phyloP scores from a whole-genome alignment of 73 alveolate species.

The Strombidium stylifer region DNA sequence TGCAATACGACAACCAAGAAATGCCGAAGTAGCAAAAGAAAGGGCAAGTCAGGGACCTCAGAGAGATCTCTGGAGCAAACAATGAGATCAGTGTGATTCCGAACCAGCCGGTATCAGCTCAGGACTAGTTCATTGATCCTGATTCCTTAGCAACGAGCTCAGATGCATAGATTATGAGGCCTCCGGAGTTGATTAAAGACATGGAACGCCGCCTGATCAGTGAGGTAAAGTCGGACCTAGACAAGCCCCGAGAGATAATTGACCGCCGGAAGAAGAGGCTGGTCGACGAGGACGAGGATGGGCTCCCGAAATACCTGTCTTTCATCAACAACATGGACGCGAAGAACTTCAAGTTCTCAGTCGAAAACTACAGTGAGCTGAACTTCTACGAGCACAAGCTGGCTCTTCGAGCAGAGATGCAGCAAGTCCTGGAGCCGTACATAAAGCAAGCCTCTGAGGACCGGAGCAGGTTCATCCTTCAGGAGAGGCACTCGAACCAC shows the following conservation, averaged over 20 bases:
- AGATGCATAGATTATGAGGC: too few species aligned
- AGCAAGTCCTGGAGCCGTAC: constrained; percentile 27
- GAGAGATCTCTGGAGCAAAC: too few species aligned
- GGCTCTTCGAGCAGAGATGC: constrained; percentile 7
- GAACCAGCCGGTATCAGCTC: too few species aligned
- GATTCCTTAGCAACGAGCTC: too few species aligned
- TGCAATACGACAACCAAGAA: too few species aligned
- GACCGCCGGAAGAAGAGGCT: constrained; percentile 10
- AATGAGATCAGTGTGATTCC: too few species aligned
- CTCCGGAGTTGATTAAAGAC: neutral
- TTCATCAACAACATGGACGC: neutral
- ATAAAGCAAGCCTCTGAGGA: constrained; percentile 19
- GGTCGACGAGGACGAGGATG: constrained; percentile 9
- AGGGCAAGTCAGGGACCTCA: too few species aligned
- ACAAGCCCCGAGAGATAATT: neutral
- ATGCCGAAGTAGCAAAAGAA: too few species aligned
- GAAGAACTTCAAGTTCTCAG: neutral
- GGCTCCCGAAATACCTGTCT: neutral
- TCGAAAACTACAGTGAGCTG: constrained; percentile 28
- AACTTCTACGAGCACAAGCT: constrained; percentile 25
- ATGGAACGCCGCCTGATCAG: neutral
- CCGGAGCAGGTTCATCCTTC: neutral
- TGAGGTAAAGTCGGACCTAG: neutral
- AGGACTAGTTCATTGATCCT: too few species aligned
- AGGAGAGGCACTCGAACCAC: constrained; percentile 6